These are phyloP conservation scores for Gleditsia sinensis DNA, from an alignment of 306 rosid species.

Conservation along the genomic window DNA sequence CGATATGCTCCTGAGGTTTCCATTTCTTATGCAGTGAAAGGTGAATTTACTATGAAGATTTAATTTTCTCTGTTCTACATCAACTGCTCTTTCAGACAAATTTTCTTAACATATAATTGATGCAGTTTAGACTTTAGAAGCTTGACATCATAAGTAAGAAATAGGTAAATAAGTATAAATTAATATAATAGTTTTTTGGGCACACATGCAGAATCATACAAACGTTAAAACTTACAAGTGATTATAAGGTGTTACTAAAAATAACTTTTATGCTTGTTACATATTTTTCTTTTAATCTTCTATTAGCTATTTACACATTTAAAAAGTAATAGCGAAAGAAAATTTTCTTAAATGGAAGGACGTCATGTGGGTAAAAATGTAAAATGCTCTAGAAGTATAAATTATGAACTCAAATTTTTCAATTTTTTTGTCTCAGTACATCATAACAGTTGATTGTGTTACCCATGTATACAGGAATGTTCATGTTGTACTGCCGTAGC, in stretches of 20 bases:
- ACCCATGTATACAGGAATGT: constrained; percentile 52
- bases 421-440: neutral
- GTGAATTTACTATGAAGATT: too few species aligned
- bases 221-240: neutral
- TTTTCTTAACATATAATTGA: neutral
- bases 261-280: neutral
- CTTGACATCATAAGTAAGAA: neutral
- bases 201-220: neutral
- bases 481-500: constrained; percentile 74
- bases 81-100: neutral
- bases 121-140: neutral
- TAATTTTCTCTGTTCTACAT: neutral
- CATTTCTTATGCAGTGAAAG: neutral
- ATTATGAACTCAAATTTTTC: neutral
- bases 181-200: neutral
- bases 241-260: neutral
- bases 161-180: neutral
- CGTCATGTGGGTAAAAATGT: neutral
- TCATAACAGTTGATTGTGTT: neutral
- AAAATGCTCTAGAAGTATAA: neutral
- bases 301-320: neutral
- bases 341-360: neutral
- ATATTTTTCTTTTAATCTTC: neutral
- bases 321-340: neutral
- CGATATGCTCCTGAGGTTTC: neutral